A percentile compares a stretch with the other conserved stretches of the same genome.
Evolutionary conservation across 805 yeast genomes (phyloP).

Genomic region (Pichia thaimueangensis): DNA sequence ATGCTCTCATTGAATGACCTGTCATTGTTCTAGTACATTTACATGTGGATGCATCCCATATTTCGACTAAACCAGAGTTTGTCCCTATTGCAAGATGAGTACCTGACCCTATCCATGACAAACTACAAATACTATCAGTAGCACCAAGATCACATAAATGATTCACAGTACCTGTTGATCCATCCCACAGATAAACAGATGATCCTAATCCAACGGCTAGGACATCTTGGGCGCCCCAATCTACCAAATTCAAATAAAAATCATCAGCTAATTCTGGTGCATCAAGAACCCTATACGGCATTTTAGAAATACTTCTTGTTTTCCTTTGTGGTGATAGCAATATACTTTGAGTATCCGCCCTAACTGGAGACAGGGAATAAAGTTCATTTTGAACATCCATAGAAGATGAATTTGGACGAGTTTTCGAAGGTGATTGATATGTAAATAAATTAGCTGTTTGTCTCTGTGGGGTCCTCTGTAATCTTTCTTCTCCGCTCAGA

Average conservation of each 20-base stretch:
- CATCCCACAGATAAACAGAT: slow-evolving; percentile 87
- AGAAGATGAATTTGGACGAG: slow-evolving; percentile 52
- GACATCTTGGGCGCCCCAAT: slow-evolving; percentile 89
- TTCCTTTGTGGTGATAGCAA: slow-evolving; percentile 78
- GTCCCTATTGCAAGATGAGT: slow-evolving; percentile 94
- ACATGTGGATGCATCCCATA: slow-evolving; percentile 84
- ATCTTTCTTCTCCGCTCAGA: slow-evolving; percentile 15
- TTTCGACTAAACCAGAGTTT: slow-evolving; percentile 77
- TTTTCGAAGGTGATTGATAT: slow-evolving; percentile 64
- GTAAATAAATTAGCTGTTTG: slow-evolving; percentile 57
- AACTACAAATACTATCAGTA: slow-evolving; percentile 69
- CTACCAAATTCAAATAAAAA: slow-evolving; percentile 84
- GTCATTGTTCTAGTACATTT: slow-evolving; percentile 86
- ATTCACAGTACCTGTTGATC: slow-evolving; percentile 73
- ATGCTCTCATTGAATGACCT: slow-evolving; percentile 81
- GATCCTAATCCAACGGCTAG: slow-evolving; percentile 88
- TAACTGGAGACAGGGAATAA: slow-evolving; percentile 78
- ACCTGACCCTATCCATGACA: slow-evolving; percentile 92
- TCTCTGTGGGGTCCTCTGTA: slow-evolving; percentile 26
- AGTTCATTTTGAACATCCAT: slow-evolving; percentile 65
- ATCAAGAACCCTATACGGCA: slow-evolving; percentile 88
- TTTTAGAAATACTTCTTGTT: slow-evolving; percentile 70
- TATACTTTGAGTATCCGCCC: slow-evolving; percentile 78
- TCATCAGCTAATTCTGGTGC: slow-evolving; percentile 96
- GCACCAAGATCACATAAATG: slow-evolving; percentile 66